Base-by-base conservation (phyloP, 192 early-diverging fungal species). In the Linderina pennispora region DNA sequence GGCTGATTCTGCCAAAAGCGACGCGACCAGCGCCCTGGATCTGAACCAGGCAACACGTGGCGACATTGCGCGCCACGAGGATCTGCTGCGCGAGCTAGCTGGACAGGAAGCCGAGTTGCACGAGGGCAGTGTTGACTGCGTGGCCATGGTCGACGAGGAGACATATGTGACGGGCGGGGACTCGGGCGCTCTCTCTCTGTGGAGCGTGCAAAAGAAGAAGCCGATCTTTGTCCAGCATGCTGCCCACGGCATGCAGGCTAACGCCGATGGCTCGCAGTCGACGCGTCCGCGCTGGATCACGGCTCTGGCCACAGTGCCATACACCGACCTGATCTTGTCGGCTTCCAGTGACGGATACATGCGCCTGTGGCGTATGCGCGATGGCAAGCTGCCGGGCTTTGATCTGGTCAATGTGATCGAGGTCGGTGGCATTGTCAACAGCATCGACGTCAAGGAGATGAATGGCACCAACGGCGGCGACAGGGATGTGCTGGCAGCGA, bases 121-220 rank as follows among this genome's bases (percentile, higher is more conserved):
- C 39, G 85, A 89, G 40, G 83, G 85, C 5, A 81, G 79, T 8
- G 44, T 95, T 33, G 97, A 99, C 62, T 83, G 76, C 21, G 76
- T 98, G 17, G 86, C 86, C 16, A 81, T 94, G 83, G 68, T 99
- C 33, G 92, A 97, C 61, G 97, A 99, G 58, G 85, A 91, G 37
- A 77, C 80, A 28, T 99, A 89, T 78, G 71, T 99, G 17, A 92
- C 79, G 11, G 97, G 94, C 36, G 83, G 87, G 28, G 94, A 99
- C 65, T 55, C 55, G 28, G 88, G 93, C 10, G 79, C 86, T 0
- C 82, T 99, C 35, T 97, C 89, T 21, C 72, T 99, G 50, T 99
- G 97, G 97, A 88, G 85, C 60, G 54, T 84, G 20, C 80, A 80
- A 50, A 85, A 83, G 52, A 99, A 99, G 75, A 98, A 98, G 55